A percentile compares a stretch with the other conserved stretches of the same genome.
phyloP scores from a whole-genome alignment of 495 filamentous ascomycete genomes.

The Apiosordaria backusii region DNA sequence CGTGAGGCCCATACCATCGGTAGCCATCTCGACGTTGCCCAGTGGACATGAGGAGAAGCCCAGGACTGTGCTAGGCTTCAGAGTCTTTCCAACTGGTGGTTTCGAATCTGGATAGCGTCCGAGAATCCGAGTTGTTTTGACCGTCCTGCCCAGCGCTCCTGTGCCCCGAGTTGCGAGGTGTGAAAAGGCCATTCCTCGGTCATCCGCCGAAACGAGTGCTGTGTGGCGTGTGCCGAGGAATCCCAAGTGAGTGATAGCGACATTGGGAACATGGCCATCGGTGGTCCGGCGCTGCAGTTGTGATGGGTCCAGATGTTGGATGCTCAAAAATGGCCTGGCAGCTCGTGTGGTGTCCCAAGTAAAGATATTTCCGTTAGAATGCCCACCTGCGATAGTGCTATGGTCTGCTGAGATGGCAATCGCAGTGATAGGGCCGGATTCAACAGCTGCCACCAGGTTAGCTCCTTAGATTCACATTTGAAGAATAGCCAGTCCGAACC shows the following conservation, averaged over 20 bases:
- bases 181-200: slow-evolving; percentile 95
- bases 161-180: slow-evolving; percentile 90
- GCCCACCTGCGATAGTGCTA: slow-evolving; percentile 82
- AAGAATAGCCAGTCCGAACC: slow-evolving; percentile 48
- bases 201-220: slow-evolving; percentile 95
- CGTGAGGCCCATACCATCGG: slow-evolving; percentile 85
- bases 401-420: slow-evolving; percentile 92
- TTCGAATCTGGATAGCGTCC: slow-evolving; percentile 78
- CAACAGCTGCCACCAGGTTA: slow-evolving; percentile 61
- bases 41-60: slow-evolving; percentile 88
- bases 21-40: slow-evolving; percentile 84
- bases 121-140: slow-evolving; percentile 86
- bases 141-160: slow-evolving; percentile 75
- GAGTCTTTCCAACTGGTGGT: slow-evolving; percentile 52
- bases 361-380: slow-evolving; percentile 88
- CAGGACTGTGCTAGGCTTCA: slow-evolving; percentile 93
- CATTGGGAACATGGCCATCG: slow-evolving; percentile 80
- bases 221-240: slow-evolving; percentile 96
- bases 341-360: slow-evolving; percentile 88
- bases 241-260: slow-evolving; percentile 79
- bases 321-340: slow-evolving; percentile 81
- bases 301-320: slow-evolving; percentile 66
- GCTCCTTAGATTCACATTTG: neutral
- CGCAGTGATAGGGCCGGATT: slow-evolving; percentile 83
- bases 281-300: slow-evolving; percentile 60